These are phyloP conservation scores for Moniliophthora roreri DNA, from an alignment of 1,284 basidiomycete species.

Conservation along the genomic window DNA sequence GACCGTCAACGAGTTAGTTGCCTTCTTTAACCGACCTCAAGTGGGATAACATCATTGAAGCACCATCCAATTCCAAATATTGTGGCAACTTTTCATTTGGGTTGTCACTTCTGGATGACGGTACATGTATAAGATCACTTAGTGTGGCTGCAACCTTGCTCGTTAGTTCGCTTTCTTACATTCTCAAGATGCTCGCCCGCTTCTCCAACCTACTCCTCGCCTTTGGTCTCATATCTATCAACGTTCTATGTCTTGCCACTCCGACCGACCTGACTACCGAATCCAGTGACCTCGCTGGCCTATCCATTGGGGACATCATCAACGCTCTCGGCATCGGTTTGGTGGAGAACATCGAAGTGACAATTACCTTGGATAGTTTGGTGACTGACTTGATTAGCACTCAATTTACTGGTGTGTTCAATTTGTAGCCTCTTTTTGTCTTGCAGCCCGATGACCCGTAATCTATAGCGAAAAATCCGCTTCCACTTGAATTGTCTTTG, in stretches of 20 bases:
- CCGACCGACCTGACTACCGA: not conserved
- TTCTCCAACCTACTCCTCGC: constrained; percentile 19
- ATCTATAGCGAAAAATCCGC: constrained; percentile 39
- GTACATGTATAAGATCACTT: too few relatives aligned
- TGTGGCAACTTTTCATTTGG: too few relatives aligned
- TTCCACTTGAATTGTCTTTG: constrained; percentile 41
- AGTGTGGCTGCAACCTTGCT: too few relatives aligned
- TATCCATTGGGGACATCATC: constrained; percentile 34
- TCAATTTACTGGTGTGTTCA: constrained; percentile 12
- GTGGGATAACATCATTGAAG: too few relatives aligned
- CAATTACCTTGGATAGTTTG: constrained; percentile 36
- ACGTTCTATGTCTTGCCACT: constrained; percentile 20
- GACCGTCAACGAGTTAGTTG: too few relatives aligned
- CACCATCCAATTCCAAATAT: too few relatives aligned
- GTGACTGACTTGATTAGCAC: constrained; percentile 35
- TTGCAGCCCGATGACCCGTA: not conserved
- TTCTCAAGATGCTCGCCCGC: constrained; percentile 13
- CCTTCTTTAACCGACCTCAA: too few relatives aligned
- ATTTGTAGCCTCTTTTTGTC: not conserved
- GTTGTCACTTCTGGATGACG: too few relatives aligned
- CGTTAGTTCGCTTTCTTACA: too few relatives aligned
- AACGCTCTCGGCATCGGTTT: constrained; percentile 35
- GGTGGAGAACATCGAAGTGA: constrained; percentile 34
- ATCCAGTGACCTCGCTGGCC: constrained; percentile 15
- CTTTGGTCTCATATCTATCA: constrained; percentile 21